Evolutionary conservation across 352 stramenopile species (phyloP), one percentile per base, ranked within the genome.

Genomic region (Stramenopiles sp.): DNA sequence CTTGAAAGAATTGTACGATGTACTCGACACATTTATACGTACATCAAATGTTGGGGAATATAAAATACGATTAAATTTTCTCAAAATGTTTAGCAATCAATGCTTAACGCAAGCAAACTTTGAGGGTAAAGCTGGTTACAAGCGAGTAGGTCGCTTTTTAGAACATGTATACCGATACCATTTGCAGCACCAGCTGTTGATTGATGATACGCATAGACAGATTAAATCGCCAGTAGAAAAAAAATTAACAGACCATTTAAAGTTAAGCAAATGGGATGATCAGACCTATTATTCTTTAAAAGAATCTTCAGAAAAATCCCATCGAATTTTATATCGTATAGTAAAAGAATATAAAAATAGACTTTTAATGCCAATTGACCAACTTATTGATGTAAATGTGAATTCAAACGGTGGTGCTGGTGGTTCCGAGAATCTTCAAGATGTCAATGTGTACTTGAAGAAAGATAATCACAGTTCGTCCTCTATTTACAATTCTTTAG

Each of bases 251-350:
- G 94, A 99, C 78, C 97, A 98, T 85, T 90, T 97, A 33, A 98
- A 98, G 81, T 91, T 99, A 32, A 93, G 89, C 32, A 96, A 96
- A 77, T 99, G 97, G 97, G 97, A 99, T 82, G 95, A 99, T 79
- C 96, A 99, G 84, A 98, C 94, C 30, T 99, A 99, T 83, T 99
- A 99, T 87, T 96, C 96, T 43, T 85, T 99, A 29, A 93, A 79
- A 73, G 96, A 98, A 78, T 98, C 94, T 1, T 93, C 93, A 0
- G 93, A 99, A 80, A 98, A 97, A 81, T 98, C 96, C 43, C 95
- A 99, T 82, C 88, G 93, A 38, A 98, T 97, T 83, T 83, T 99
- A n/a, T 97, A 97, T 89, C 98, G 97, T 85, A 93, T 98, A 78
- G 86, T 98, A 6, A 87, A 90, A 20, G 86, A 98, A 81, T 95